Evolutionary conservation across 345 rosid genomes (phyloP).

Genomic region (Lepidium sativum): DNA sequence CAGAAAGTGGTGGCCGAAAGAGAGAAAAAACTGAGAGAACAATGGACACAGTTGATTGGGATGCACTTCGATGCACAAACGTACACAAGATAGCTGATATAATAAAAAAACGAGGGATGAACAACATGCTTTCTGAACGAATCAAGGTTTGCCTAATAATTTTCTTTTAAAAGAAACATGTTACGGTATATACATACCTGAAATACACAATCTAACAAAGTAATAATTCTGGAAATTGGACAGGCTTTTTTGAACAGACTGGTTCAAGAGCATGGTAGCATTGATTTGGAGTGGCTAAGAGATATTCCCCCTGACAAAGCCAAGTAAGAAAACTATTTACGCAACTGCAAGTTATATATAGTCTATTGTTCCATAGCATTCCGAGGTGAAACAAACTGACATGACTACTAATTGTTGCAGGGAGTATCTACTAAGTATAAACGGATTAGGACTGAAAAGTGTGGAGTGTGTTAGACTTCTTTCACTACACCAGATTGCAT

Average conservation of each 20-base stretch:
- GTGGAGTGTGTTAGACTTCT: slow-evolving; percentile 92
- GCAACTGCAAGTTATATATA: not conserved
- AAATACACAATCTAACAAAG: not conserved
- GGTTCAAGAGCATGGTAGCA: slow-evolving; percentile 56
- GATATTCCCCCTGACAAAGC: slow-evolving; percentile 77
- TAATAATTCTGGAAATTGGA: slow-evolving; percentile 13
- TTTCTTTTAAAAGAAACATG: not conserved
- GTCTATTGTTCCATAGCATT: not conserved
- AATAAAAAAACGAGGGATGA: slow-evolving; percentile 69
- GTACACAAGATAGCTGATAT: slow-evolving; percentile 47
- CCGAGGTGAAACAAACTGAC: not conserved
- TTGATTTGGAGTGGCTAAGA: slow-evolving; percentile 86
- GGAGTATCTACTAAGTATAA: slow-evolving; percentile 67
- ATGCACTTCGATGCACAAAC: slow-evolving; percentile 57
- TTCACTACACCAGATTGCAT: slow-evolving; percentile 81
- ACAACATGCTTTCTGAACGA: slow-evolving; percentile 64
- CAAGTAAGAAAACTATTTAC: slow-evolving; percentile 45
- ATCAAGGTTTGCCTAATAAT: slow-evolving; percentile 45
- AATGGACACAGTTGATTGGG: slow-evolving; percentile 72
- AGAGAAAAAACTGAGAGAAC: slow-evolving; percentile 46
- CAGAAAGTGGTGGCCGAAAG: slow-evolving; percentile 29
- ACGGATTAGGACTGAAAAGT: slow-evolving; percentile 81
- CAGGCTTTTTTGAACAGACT: slow-evolving; percentile 78
- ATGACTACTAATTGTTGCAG: slow-evolving; percentile 32
- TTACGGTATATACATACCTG: not conserved